Evolutionary conservation across 2,329 filamentous ascomycete species (phyloP).

Genomic region (Diplodia corticola): DNA sequence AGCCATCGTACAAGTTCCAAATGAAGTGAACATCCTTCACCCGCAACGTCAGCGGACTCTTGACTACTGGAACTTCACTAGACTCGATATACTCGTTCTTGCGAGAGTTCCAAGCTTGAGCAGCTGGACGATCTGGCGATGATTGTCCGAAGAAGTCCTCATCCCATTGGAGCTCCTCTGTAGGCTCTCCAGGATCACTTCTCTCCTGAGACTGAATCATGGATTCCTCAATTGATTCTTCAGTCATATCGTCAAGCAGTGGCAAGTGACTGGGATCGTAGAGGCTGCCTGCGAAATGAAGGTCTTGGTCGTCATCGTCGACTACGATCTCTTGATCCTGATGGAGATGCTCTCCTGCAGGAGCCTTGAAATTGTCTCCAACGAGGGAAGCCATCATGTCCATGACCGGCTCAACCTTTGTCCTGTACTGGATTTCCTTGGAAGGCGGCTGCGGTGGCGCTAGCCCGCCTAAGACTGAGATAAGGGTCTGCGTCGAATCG

Average conservation of each 20-base stretch:
- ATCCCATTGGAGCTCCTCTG: conserved; percentile 66
- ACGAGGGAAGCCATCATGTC: conserved; percentile 90
- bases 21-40: conserved; percentile 89
- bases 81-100: conserved; percentile 72
- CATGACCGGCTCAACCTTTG: conserved; percentile 79
- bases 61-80: conserved; percentile 60
- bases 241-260: conserved; percentile 39
- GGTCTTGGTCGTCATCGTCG: conserved; percentile 43
- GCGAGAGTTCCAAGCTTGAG: conserved; percentile 77
- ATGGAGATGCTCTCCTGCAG: conserved; percentile 55
- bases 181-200: background rate
- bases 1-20: conserved; percentile 97
- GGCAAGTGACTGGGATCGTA: conserved; percentile 48
- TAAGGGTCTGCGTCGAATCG: conserved; percentile 92
- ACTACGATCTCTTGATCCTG: conserved; percentile 36
- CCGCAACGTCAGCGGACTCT: conserved; percentile 72
- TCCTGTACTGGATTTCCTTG: conserved; percentile 81
- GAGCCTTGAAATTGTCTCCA: conserved; percentile 72
- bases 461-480: conserved; percentile 74
- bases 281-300: conserved; percentile 57
- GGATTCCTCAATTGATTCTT: conserved; percentile 40
- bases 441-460: conserved; percentile 81
- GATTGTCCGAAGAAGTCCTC: conserved; percentile 74
- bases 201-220: conserved; percentile 37
- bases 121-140: conserved; percentile 62